These are phyloP conservation scores for Fusarium camptoceras DNA, from an alignment of 2,329 filamentous ascomycete species.

Conservation along the genomic window DNA sequence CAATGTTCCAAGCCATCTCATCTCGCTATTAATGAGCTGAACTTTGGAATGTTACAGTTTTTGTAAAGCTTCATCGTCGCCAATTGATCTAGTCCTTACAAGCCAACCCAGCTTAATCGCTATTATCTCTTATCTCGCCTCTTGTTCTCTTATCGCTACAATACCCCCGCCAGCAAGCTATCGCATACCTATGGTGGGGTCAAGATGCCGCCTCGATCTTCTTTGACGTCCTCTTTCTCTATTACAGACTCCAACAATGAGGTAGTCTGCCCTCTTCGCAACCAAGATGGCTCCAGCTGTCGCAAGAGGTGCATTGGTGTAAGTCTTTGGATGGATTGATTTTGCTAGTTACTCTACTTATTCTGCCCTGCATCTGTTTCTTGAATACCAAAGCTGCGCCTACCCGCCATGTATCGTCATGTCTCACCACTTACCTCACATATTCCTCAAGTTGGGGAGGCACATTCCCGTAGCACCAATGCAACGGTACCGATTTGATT, in stretches of 20 bases:
- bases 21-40: conserved; percentile 35
- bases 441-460: conserved; percentile 24
- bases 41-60: conserved; percentile 45
- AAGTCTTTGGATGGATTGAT: conserved; percentile 63
- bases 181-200: conserved; percentile 68
- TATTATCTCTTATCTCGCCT: conserved; percentile 31
- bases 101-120: conserved; percentile 31
- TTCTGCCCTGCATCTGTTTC: conserved; percentile 19
- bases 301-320: conserved; percentile 98
- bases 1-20: conserved; percentile 42
- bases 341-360: conserved; percentile 19
- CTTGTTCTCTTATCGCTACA: conserved; percentile 37
- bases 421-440: conserved; percentile 43
- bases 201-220: conserved; percentile 89
- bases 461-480: conserved; percentile 27
- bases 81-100: conserved; percentile 50
- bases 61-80: conserved; percentile 35
- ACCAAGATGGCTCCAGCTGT: conserved; percentile 96
- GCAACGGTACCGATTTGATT: conserved; percentile 40
- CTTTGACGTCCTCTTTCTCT: conserved; percentile 89
- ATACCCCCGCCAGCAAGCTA: conserved; percentile 41
- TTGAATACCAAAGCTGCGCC: conserved; percentile 27
- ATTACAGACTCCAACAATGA: conserved; percentile 94
- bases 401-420: conserved; percentile 38
- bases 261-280: conserved; percentile 94